Evolutionary conservation across 2,329 filamentous ascomycete species (phyloP), one percentile per base, ranked within the genome.

Genomic region (Thermomyces lanuginosus): DNA sequence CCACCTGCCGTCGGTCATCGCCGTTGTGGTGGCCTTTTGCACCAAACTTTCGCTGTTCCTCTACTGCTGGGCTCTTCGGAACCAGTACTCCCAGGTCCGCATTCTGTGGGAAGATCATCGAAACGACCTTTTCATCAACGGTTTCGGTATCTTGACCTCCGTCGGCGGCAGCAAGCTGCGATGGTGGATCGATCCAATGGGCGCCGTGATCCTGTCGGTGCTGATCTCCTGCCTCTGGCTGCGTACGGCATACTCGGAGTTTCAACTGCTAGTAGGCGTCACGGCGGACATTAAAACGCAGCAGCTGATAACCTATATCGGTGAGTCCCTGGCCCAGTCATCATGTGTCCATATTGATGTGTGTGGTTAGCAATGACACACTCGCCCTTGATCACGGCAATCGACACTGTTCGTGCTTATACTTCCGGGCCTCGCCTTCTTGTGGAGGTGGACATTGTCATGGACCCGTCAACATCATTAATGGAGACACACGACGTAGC

Each of bases 31-130:
- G 26, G 89, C 89, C 6, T 93, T 95, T 46, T 55, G 50, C 16
- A 92, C 84, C 12, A 95, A 98, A 49, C 60, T 95, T 9, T 45
- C 43, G 4, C 64, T 95, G 1, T 95, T 93, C 52, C 42, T 91
- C 14, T 95, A 93, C 60, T 95, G 89, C 58, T 95, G 77, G 72
- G 72, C 80, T 4, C 56, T 95, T 43, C 76, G 86, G 39, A 76
- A 93, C 58, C 79, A 81, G 43, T 92, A 95, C 60, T 82, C 73
- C 34, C 84, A 93, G 52, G 72, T 93, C 36, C 70, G 78, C 31
- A 93, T 93, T 47, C 61, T 95, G 8, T 93, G 83, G 84, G 80
- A 92, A 52, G 86, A 95, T 46, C 89, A 98, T 58, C 76, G 89
- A 35, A 98, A 98, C 47, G 89, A 98, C 47, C 63, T 98, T n/a